phyloP scores from a whole-genome alignment of 2,329 filamentous ascomycete species.

The Alternaria solani region DNA sequence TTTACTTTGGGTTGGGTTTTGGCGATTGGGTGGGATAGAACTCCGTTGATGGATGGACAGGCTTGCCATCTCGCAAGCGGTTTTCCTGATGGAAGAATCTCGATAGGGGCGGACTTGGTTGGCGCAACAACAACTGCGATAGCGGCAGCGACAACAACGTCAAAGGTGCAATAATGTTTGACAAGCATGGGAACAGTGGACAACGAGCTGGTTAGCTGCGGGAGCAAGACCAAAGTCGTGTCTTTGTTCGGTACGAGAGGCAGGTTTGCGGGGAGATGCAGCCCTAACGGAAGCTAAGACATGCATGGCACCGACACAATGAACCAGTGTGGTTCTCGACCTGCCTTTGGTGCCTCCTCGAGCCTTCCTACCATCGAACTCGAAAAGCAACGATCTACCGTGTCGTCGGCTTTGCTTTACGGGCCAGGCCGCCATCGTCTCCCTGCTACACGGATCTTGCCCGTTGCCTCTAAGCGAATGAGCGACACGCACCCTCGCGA shows the following conservation, averaged over 20 bases:
- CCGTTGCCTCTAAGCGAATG: slow-evolving; percentile 27
- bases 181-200: not conserved
- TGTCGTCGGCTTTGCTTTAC: slow-evolving; percentile 25
- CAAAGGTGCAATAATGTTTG: too few species aligned
- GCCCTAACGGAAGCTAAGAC: slow-evolving; percentile 35
- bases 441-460: slow-evolving; percentile 28
- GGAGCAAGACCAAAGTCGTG: not conserved
- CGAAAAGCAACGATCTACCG: slow-evolving; percentile 29
- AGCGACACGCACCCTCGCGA: slow-evolving; percentile 27
- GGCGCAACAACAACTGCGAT: not conserved
- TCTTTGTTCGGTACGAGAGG: not conserved
- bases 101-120: not conserved
- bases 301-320: slow-evolving; percentile 27
- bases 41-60: not conserved
- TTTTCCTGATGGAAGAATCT: not conserved
- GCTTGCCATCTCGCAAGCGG: not conserved
- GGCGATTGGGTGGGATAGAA: slow-evolving; percentile 6
- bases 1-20: not conserved
- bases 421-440: slow-evolving; percentile 29
- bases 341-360: slow-evolving; percentile 31
- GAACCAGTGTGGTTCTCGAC: slow-evolving; percentile 26
- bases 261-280: slow-evolving; percentile 32
- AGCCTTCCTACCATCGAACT: slow-evolving; percentile 28
- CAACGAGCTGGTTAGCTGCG: not conserved
- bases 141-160: too few species aligned